Conservation (phyloP, 2,329 filamentous ascomycete genomes). For the Camptophora hylomeconis region DNA sequence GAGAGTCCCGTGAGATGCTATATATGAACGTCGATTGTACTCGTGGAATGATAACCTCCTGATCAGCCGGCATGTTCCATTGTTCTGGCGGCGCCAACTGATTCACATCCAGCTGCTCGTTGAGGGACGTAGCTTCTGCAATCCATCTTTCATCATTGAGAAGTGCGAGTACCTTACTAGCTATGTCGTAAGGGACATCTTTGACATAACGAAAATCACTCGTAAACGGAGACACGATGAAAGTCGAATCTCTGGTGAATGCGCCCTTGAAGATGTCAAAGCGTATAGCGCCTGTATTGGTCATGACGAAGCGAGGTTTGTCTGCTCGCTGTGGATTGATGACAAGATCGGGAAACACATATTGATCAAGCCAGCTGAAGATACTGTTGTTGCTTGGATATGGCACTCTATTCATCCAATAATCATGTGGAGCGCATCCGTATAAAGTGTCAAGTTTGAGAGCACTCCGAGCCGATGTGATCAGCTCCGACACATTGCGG, state of each 20-base stretch:
- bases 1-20: too few relatives aligned
- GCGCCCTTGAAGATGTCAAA: slow-evolving; percentile 91
- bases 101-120: slow-evolving; percentile 9
- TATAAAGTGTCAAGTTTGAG: slow-evolving; percentile 60
- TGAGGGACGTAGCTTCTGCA: slow-evolving; percentile 8
- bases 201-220: slow-evolving; percentile 65
- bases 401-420: slow-evolving; percentile 69
- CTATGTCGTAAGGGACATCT: slow-evolving; percentile 66
- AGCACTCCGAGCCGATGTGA: slow-evolving; percentile 53
- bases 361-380: slow-evolving; percentile 64
- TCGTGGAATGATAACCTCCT: too few relatives aligned
- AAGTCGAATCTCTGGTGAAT: slow-evolving; percentile 80
- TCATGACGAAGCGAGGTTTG: slow-evolving; percentile 56
- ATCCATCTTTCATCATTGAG: slow-evolving; percentile 47
- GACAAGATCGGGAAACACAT: slow-evolving; percentile 59
- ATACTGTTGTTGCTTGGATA: slow-evolving; percentile 66
- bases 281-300: slow-evolving; percentile 82
- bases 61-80: slow-evolving; percentile 15
- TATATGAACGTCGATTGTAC: too few relatives aligned
- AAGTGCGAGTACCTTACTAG: slow-evolving; percentile 51
- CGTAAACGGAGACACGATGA: slow-evolving; percentile 75
- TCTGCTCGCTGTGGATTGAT: slow-evolving; percentile 44
- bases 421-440: slow-evolving; percentile 69
- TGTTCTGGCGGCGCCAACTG: slow-evolving; percentile 35
- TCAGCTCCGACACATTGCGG: slow-evolving; percentile 55